Conservation (phyloP, 2,329 filamentous ascomycete species). For the Orbilia javanica region DNA sequence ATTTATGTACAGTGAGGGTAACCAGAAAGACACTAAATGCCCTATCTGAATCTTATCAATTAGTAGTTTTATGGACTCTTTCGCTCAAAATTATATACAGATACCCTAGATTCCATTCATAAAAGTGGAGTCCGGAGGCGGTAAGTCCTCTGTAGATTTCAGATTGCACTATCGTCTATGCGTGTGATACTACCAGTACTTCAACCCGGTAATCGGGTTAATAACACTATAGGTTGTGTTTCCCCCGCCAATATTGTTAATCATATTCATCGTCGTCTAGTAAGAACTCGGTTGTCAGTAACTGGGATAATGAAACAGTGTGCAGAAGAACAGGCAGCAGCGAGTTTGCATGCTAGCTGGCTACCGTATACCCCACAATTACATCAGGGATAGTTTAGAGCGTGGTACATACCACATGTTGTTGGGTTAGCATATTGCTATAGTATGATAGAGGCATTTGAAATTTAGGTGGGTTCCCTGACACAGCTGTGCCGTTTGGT, state of each 20-base stretch:
- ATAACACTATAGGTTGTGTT: conserved; percentile 27
- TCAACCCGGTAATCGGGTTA: conserved; percentile 26
- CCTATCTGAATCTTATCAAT: too few species aligned
- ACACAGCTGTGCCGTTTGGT: not conserved
- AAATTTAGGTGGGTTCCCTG: conserved; percentile 4
- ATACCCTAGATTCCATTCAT: not conserved
- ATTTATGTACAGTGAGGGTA: too few species aligned
- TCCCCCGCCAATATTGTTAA: conserved; percentile 33
- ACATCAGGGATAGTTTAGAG: not conserved
- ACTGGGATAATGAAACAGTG: not conserved
- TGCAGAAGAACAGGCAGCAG: conserved; percentile 14
- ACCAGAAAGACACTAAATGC: too few species aligned
- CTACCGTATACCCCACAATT: conserved; percentile 5
- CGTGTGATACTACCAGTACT: not conserved
- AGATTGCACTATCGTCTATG: not conserved
- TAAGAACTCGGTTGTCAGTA: not conserved
- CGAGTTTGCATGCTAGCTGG: not conserved
- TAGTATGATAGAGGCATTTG: conserved; percentile 38
- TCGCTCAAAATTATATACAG: too few species aligned
- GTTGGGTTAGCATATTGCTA: conserved; percentile 32
- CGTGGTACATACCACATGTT: conserved; percentile 29
- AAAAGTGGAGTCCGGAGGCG: not conserved
- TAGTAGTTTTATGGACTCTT: too few species aligned
- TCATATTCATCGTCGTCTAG: conserved; percentile 34
- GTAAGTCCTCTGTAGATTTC: not conserved